Percentiles rank a stretch among this genome's conserved stretches.
These are phyloP conservation scores for Dioscorea dumetorum DNA, from an alignment of 106 monocot species.

Conservation along the genomic window DNA sequence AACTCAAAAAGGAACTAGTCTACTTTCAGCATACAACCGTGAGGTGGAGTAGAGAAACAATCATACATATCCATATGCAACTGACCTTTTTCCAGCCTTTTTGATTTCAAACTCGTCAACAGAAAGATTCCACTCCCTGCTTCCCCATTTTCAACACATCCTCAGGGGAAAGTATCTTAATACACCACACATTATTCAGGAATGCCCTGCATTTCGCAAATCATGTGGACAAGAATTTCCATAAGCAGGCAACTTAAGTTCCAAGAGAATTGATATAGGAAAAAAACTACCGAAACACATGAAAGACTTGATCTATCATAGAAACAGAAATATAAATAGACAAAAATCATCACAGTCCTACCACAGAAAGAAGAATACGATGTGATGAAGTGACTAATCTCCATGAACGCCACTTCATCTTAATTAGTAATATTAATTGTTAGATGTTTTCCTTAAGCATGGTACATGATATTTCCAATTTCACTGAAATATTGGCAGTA, in stretches of 20 bases:
- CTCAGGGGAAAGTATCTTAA: constrained; percentile 96
- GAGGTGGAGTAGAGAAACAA: no score
- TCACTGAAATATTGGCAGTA: no score
- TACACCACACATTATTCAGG: constrained; percentile 95
- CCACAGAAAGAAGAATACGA: background rate
- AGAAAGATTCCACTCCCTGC: constrained; percentile 14
- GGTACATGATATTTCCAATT: no score
- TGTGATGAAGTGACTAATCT: background rate
- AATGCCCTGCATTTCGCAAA: constrained; percentile 53
- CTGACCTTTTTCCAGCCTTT: background rate
- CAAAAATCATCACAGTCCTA: no score
- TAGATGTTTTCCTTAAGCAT: no score
- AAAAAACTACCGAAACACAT: background rate
- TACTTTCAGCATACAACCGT: no score
- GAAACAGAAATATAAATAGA: no score
- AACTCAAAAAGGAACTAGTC: no score
- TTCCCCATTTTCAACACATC: constrained; percentile 89
- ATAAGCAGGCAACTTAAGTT: background rate
- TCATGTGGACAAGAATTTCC: background rate
- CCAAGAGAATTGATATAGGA: background rate
- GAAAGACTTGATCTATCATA: no score
- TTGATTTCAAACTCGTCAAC: background rate
- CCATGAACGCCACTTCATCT: background rate
- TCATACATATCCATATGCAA: no score
- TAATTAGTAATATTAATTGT: no score